Evolutionary conservation across 345 rosid genomes (phyloP).

Genomic region (Rhizophora apiculata): DNA sequence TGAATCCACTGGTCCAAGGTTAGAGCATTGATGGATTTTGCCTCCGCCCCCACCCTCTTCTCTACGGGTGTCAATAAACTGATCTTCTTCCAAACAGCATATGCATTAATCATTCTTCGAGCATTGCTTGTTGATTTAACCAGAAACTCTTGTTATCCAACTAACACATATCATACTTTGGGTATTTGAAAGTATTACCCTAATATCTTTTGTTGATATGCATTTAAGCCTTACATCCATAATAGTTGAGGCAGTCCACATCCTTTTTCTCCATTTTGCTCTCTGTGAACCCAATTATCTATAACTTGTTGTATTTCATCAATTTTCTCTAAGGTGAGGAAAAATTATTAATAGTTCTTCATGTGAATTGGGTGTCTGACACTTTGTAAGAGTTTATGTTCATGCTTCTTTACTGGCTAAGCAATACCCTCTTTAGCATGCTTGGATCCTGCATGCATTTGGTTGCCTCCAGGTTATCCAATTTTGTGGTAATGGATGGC

Average conservation of each 20-base stretch:
- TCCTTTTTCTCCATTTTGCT: background rate
- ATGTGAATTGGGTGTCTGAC: background rate
- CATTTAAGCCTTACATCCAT: background rate
- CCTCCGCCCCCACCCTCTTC: background rate
- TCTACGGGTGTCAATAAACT: no score
- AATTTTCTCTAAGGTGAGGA: background rate
- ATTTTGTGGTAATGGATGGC: conserved; percentile 4
- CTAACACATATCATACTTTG: no score
- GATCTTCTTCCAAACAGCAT: no score
- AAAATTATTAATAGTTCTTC: background rate
- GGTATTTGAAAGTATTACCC: no score
- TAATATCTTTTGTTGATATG: no score
- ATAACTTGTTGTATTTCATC: background rate
- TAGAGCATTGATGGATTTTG: conserved; percentile 1
- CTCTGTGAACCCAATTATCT: background rate
- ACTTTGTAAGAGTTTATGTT: background rate
- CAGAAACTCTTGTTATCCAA: no score
- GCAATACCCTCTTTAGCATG: background rate
- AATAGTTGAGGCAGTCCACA: background rate
- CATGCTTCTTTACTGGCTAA: background rate
- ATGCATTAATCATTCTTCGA: no score
- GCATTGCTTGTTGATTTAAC: no score
- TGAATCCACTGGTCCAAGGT: conserved; percentile 78
- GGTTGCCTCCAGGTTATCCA: background rate
- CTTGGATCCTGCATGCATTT: conserved; percentile 1